Percentiles rank a stretch among this genome's conserved stretches.
Conservation (phyloP, 129 eudicot genomes). For the Artemisia annua region DNA sequence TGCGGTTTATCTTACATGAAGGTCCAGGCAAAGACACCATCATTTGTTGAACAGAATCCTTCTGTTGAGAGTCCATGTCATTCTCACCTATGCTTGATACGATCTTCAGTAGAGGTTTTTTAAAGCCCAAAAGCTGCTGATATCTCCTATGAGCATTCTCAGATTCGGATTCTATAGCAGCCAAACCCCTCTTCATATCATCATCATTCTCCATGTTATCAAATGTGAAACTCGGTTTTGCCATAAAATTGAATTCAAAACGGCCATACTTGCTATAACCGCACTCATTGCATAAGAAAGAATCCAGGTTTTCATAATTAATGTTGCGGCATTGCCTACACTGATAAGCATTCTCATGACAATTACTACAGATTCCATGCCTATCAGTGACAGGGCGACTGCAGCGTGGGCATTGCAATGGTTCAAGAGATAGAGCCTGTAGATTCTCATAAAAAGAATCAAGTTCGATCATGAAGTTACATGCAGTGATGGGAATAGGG, state of each 20-base stretch:
- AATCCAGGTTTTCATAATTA: constrained; percentile 92
- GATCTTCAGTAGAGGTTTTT: constrained; percentile 92
- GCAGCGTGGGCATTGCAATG: constrained; percentile 97
- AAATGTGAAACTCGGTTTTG: constrained; percentile 93
- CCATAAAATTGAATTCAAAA: constrained; percentile 97
- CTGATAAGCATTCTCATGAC: constrained; percentile 98
- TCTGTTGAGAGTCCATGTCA: constrained; percentile 99
- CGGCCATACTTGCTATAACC: constrained; percentile 99
- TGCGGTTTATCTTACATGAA: constrained; percentile 94
- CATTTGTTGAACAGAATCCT: constrained; percentile 99
- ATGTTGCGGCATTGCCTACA: constrained; percentile 99
- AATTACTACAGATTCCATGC: constrained; percentile 92
- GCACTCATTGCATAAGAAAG: constrained; percentile 95
- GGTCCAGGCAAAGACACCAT: constrained; percentile 99
- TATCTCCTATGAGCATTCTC: constrained; percentile 99
- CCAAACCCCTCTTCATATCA: constrained; percentile 94
- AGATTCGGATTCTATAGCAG: constrained; percentile 98
- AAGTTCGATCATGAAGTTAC: constrained; percentile 97
- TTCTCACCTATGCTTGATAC: constrained; percentile 99
- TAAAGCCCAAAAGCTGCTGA: constrained; percentile 96
- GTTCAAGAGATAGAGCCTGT: constrained; percentile 97
- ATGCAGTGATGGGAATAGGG: constrained; percentile 96
- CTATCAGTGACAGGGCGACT: constrained; percentile 97
- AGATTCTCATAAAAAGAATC: constrained; percentile 98
- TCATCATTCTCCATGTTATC: constrained; percentile 99